These are phyloP conservation scores for Aspergillus versicolor DNA, from an alignment of 2,329 filamentous ascomycete genomes.

Conservation along the genomic window DNA sequence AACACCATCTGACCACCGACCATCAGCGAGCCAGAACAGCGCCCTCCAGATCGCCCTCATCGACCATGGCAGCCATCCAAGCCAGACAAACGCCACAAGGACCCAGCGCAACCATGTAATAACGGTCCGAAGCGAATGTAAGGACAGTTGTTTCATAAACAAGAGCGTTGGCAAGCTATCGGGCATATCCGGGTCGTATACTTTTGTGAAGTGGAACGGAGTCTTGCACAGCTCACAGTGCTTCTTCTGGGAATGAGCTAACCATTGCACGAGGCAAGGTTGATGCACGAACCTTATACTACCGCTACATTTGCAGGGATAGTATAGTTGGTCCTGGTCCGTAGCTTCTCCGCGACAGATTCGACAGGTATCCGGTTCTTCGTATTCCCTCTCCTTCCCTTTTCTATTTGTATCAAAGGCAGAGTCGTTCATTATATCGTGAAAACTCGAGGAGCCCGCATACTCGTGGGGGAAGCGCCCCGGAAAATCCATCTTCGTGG, in stretches of 20 bases:
- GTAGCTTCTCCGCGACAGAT: conserved; percentile 93
- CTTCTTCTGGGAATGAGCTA: conserved; percentile 98
- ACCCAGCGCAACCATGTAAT: conserved; percentile 75
- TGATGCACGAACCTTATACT: conserved; percentile 99
- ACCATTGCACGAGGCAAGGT: conserved; percentile 97
- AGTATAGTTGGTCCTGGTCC: conserved; percentile 81
- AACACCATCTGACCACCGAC: conserved; percentile 57
- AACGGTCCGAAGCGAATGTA: conserved; percentile 70
- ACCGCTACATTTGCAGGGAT: conserved; percentile 97
- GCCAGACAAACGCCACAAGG: conserved; percentile 83
- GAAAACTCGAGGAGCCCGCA: conserved; percentile 25
- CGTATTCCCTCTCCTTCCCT: conserved; percentile 36
- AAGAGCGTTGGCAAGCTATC: conserved; percentile 74
- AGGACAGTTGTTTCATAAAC: conserved; percentile 74
- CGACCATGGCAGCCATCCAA: conserved; percentile 81
- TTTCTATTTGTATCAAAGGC: conserved; percentile 46
- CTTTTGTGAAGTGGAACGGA: conserved; percentile 94
- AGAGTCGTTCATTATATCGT: conserved; percentile 60
- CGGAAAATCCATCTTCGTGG: conserved; percentile 29
- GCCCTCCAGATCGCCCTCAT: conserved; percentile 92
- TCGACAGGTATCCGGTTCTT: conserved; percentile 81
- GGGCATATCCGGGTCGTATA: conserved; percentile 95
- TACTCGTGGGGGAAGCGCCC: conserved; percentile 22
- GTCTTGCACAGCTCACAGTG: conserved; percentile 99
- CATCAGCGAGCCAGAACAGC: conserved; percentile 90